Base-by-base conservation (phyloP, 495 filamentous ascomycete genomes). In the Daldinia childiae region DNA sequence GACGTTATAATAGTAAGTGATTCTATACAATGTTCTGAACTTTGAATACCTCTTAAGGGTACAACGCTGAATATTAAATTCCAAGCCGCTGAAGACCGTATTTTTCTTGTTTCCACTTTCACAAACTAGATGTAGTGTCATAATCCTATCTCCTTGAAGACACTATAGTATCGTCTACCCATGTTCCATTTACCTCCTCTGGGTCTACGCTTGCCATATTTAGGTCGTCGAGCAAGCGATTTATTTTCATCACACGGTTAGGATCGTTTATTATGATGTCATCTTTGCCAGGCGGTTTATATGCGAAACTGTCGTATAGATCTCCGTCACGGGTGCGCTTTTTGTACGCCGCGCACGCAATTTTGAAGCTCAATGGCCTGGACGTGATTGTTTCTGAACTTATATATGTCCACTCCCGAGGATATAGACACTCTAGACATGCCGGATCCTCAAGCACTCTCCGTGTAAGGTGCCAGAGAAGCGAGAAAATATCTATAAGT, bases 381-480 rank as follows among this genome's bases (percentile, higher is more conserved):
- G 1, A 7, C 32, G 7, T 1, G 26, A 48, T 71, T 58, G 9
- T 36, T 36, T 12, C 12, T 4, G 34, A 14, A 36, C 11, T 5
- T 36, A 36, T 36, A 27, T 58, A 43, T 17, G 43, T 59, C 69
- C 69, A 72, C 19, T 67, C 69, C 12, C 68, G 50, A 4, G 30
- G 41, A n/a, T 58, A 58, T 48, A 71, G 52, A 41, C 41, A 58
- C 0, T 41, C 32, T 5, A 71, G 41, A 11, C 58, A 54, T 5
- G 2, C 6, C 6, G 41, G 11, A 26, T 66, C 43, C 52, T 58
- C 48, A 41, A 71, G 58, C 15, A 2, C 26, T 17, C 32, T 34
- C n/a, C 63, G 68, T 3, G 63, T 58, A 12, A 71, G 15, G 24
- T 62, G 38, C 52, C 52, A 66, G 27, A 71, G 52, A 6, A 71